Percentiles rank a stretch among this genome's conserved stretches.
Evolutionary conservation across 2,329 filamentous ascomycete genomes (phyloP).

Genomic region (Periconia macrospinosa): DNA sequence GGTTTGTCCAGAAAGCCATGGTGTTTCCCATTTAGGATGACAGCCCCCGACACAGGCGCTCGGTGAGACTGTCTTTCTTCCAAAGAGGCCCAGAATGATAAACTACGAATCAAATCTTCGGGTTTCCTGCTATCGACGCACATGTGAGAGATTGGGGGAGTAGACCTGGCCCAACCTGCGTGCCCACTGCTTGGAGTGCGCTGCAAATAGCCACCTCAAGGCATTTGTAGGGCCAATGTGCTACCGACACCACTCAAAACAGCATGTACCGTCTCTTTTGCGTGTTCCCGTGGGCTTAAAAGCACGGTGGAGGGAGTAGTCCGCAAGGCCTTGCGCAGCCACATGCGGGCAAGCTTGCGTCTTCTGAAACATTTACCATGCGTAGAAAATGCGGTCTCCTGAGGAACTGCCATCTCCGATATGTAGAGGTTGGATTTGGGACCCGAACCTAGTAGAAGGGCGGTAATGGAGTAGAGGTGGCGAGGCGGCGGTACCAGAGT

Average conservation of each 20-base stretch:
- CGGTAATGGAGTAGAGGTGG: conserved; percentile 10
- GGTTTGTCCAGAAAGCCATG: background rate
- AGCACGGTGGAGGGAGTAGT: background rate
- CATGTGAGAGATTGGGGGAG: conserved; percentile 14
- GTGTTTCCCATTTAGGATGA: background rate
- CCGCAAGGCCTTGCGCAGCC: conserved; percentile 25
- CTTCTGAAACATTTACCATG: conserved; percentile 27
- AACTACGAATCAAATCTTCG: conserved; percentile 8
- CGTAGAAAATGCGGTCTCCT: conserved; percentile 8
- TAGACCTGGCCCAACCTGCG: conserved; percentile 19
- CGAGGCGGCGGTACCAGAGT: conserved; percentile 11
- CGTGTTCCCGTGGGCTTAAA: conserved; percentile 34
- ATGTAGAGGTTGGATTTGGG: background rate
- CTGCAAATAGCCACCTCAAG: conserved; percentile 23
- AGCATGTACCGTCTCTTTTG: conserved; percentile 25
- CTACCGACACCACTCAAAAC: conserved; percentile 27
- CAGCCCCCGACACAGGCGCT: background rate
- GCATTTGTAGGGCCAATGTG: conserved; percentile 22
- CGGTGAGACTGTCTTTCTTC: background rate
- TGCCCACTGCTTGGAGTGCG: conserved; percentile 7
- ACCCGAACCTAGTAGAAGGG: background rate
- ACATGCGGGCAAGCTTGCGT: conserved; percentile 17
- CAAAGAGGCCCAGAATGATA: conserved; percentile 13
- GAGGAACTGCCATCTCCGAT: background rate
- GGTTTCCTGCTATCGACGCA: conserved; percentile 12